Evolutionary conservation across 208 protist genomes (phyloP).

Genomic region (Naegleria gruberi): DNA sequence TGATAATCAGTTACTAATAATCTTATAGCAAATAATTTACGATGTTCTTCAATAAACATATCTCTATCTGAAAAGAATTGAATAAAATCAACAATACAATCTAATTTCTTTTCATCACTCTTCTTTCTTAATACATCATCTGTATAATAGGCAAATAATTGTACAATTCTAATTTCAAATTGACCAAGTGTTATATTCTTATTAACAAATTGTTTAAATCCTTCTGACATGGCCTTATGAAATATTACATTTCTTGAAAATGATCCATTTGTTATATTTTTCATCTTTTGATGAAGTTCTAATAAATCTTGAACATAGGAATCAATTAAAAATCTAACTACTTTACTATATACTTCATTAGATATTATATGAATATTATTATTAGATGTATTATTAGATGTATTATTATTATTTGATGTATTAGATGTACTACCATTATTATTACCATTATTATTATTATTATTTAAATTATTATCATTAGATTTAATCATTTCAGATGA

Average conservation of each 20-base stretch:
- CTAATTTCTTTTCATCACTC: constrained; percentile 52
- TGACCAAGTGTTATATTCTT: background rate
- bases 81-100: constrained; percentile 56
- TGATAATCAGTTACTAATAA: constrained; percentile 48
- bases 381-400: background rate
- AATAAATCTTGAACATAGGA: background rate
- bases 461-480: background rate
- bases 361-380: background rate
- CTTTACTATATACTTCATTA: background rate
- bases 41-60: constrained; percentile 76
- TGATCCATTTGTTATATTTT: background rate
- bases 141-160: constrained; percentile 14
- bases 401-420: too few species aligned
- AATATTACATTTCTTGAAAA: constrained; percentile 16
- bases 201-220: constrained; percentile 16
- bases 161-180: background rate
- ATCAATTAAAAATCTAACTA: background rate
- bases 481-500: background rate
- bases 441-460: background rate
- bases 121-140: background rate
- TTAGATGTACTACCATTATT: background rate
- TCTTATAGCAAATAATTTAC: constrained; percentile 69
- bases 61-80: constrained; percentile 65
- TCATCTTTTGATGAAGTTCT: constrained; percentile 9
- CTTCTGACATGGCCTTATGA: constrained; percentile 1